Percentiles rank a stretch among this genome's conserved stretches.
These are phyloP conservation scores for Solanum chmielewskii DNA, from an alignment of 257 asterid species.

Conservation along the genomic window DNA sequence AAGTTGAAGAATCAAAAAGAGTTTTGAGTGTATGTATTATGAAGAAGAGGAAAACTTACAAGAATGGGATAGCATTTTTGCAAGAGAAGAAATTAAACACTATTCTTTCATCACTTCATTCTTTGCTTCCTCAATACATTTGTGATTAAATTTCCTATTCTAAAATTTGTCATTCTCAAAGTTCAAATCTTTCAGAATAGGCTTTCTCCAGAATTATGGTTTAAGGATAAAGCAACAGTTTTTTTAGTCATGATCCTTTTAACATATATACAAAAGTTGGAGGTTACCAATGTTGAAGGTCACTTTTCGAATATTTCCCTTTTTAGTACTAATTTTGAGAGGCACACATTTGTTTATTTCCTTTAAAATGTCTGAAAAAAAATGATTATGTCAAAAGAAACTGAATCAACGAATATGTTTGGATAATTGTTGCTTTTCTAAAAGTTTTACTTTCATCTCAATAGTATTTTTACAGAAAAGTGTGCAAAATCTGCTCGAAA, in stretches of 20 bases:
- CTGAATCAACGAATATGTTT: background rate
- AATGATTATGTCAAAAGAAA: background rate
- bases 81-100: conserved; percentile 18
- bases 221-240: background rate
- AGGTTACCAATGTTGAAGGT: background rate
- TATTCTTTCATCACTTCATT: conserved; percentile 18
- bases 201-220: background rate
- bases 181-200: background rate
- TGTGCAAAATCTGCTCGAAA: background rate
- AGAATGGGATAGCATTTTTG: conserved; percentile 31
- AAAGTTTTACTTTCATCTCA: background rate
- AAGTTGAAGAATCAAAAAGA: background rate
- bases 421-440: background rate
- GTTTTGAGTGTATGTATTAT: background rate
- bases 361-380: background rate
- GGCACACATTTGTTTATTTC: background rate
- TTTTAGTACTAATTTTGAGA: background rate
- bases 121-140: conserved; percentile 14
- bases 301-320: background rate
- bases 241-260: background rate
- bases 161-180: background rate
- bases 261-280: background rate
- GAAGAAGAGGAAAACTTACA: conserved; percentile 38
- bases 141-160: background rate
- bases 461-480: background rate